A percentile compares a stretch with the other conserved stretches of the same genome.
Conservation (phyloP, 306 rosid genomes). For the Begonia peltatifolia region DNA sequence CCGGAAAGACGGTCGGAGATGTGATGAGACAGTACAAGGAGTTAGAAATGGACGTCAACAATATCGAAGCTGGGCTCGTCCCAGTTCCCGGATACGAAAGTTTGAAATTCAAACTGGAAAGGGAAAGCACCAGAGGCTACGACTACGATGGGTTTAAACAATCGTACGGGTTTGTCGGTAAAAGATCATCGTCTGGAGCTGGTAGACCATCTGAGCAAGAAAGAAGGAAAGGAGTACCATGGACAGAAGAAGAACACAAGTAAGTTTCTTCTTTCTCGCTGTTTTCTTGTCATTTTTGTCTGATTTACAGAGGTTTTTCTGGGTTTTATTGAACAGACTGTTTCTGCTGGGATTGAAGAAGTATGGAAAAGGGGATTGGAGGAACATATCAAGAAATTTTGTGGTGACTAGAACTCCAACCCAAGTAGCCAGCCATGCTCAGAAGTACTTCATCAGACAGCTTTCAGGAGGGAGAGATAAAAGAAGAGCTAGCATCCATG, state of each 20-base stretch:
- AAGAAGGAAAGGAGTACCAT: conserved; percentile 78
- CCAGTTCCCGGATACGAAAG: not conserved
- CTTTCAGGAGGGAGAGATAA: conserved; percentile 69
- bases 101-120: not conserved
- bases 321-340: conserved; percentile 22
- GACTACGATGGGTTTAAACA: conserved; percentile 37
- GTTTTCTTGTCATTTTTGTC: no score
- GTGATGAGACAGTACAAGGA: not conserved
- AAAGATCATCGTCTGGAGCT: conserved; percentile 36
- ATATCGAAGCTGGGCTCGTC: not conserved
- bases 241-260: conserved; percentile 94
- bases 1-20: conserved; percentile 1
- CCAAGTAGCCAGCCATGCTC: conserved; percentile 90
- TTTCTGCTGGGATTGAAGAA: conserved; percentile 63
- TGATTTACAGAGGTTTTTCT: no score
- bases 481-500: conserved; percentile 88
- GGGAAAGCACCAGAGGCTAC: conserved; percentile 6
- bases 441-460: conserved; percentile 75
- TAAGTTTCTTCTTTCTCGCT: conserved; percentile 12
- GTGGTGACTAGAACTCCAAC: conserved; percentile 73
- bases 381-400: conserved; percentile 66
- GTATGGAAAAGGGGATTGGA: conserved; percentile 89
- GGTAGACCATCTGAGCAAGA: conserved; percentile 44
- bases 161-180: conserved; percentile 28
- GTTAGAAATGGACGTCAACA: not conserved